These are phyloP conservation scores for Talaromyces borbonicus DNA, from an alignment of 495 filamentous ascomycete genomes.

Conservation along the genomic window DNA sequence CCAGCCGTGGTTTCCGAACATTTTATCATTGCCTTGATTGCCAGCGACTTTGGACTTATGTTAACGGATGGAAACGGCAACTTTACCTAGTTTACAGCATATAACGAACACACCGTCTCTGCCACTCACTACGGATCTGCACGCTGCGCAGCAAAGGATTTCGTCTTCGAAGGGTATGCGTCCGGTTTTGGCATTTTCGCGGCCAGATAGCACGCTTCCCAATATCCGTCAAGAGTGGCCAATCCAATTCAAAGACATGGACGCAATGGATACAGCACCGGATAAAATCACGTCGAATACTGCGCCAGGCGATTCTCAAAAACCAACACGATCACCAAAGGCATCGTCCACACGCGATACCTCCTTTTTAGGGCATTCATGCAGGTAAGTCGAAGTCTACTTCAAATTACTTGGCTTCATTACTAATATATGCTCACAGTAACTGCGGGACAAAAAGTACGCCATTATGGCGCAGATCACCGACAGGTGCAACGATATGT, in stretches of 20 bases:
- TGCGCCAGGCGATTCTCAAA: background rate
- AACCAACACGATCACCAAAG: constrained; percentile 8
- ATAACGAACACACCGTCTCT: constrained; percentile 11
- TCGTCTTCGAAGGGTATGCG: constrained; percentile 30
- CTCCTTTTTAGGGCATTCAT: constrained; percentile 40
- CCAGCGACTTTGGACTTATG: background rate
- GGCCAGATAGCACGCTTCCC: background rate
- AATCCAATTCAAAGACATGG: background rate
- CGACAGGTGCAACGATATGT: constrained; percentile 87
- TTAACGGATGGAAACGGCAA: constrained; percentile 31
- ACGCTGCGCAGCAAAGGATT: constrained; percentile 38
- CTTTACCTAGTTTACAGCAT: constrained; percentile 25
- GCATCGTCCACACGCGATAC: constrained; percentile 18
- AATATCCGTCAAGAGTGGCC: constrained; percentile 6
- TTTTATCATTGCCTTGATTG: background rate
- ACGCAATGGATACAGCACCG: constrained; percentile 10
- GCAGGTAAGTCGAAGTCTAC: constrained; percentile 34
- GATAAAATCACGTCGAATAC: background rate
- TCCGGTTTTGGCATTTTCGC: constrained; percentile 6
- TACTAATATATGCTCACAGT: constrained; percentile 36
- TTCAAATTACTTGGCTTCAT: background rate
- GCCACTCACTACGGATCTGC: constrained; percentile 36
- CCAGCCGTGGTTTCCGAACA: no score
- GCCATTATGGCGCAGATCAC: constrained; percentile 89
- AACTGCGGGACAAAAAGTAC: constrained; percentile 93